Base-by-base conservation (phyloP, 345 rosid species). In the Lumnitzera racemosa region DNA sequence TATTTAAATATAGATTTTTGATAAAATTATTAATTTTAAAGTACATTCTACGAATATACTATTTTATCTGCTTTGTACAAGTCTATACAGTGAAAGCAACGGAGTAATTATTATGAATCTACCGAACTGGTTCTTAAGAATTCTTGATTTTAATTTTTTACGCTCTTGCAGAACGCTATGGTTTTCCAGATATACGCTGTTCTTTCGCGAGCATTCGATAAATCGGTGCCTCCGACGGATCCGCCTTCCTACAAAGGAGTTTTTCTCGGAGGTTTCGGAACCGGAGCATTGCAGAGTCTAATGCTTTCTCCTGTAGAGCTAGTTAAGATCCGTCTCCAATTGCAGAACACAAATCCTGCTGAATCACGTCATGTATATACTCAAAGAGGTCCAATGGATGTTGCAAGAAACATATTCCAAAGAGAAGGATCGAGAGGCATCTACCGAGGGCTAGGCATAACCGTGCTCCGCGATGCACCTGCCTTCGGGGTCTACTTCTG, bases 211-310 rank as follows among this genome's bases (percentile, higher is more conserved):
- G 83, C 89, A 17, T 79, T 84, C 24, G 96, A 81, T 66, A 68
- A 80, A 11, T 69, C 90, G 3, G 27, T 58, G 53, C 67, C 87
- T 16, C n/a, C 67, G 12, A 64, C 67, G 11, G 86, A 88, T 13
- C 97, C 96, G 57, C 95, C 99, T 47, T 78, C 96, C 55, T 90
- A 84, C 79, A 80, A 56, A 76, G 89, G 91, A 53, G 96, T 86
- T 60, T 90, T 91, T 61, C 69, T 88, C 12, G 99, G 84, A 46
- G 99, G 97, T 17, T 25, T 94, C 15, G 90, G 87, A 54, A 84
- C 97, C 0, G 97, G 99, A 2, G 97, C 96, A 27, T 14, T 90
- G 5, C 96, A 90, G 68, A 90, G 96, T 71, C 51, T 90, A 16
- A 16, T 88, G 72, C 88, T 90, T 12, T 62, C 82, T 47, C 96